These are phyloP conservation scores for Vaccinium myrtillus DNA, from an alignment of 148 eudicot species.

Conservation along the genomic window DNA sequence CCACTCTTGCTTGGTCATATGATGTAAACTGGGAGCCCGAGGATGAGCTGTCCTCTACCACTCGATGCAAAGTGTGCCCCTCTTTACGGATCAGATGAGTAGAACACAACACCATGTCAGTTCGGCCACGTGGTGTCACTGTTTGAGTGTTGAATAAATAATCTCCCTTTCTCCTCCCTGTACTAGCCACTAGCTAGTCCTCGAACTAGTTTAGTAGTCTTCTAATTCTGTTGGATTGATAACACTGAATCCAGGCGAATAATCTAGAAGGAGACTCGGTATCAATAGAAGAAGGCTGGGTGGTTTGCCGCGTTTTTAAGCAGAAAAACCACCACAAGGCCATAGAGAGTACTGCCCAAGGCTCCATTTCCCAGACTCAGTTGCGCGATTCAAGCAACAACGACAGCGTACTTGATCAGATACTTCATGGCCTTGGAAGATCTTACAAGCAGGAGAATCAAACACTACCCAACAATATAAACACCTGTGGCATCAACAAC, in stretches of 20 bases:
- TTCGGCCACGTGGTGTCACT: no score
- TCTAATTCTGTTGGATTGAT: neutral
- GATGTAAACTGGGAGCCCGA: no score
- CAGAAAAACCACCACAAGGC: constrained; percentile 49
- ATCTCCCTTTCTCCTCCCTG: no score
- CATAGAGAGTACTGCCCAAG: constrained; percentile 25
- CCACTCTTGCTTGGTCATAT: neutral
- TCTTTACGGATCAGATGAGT: no score
- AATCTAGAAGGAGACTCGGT: constrained; percentile 15
- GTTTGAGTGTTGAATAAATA: no score
- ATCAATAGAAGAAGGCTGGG: constrained; percentile 46
- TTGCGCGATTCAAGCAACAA: constrained; percentile 6
- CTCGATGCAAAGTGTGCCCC: no score
- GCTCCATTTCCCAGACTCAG: constrained; percentile 13
- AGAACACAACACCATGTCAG: no score
- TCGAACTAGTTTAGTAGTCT: neutral
- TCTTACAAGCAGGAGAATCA: constrained; percentile 2
- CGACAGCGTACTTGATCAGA: constrained; percentile 22
- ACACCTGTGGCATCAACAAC: neutral
- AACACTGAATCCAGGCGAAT: constrained; percentile 12
- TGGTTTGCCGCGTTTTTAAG: constrained; percentile 52
- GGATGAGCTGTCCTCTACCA: no score
- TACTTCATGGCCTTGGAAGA: constrained; percentile 16
- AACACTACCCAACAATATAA: neutral
- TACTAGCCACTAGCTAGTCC: neutral